Percentiles rank a stretch among this genome's conserved stretches.
Conservation (phyloP, 2,329 filamentous ascomycete species). For the Fusarium luffae region DNA sequence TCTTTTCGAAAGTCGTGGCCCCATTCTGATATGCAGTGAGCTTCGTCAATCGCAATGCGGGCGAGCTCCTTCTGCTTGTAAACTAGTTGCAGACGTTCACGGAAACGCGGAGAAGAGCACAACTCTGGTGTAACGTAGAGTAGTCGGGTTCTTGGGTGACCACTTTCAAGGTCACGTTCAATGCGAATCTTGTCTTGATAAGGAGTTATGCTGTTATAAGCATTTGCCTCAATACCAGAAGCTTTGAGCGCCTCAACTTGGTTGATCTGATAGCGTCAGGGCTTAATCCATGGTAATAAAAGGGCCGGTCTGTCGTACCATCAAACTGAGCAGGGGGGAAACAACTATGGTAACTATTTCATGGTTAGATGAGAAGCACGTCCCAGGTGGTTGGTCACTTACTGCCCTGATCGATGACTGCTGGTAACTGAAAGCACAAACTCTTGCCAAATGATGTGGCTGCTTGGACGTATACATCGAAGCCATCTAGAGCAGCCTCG, state of each 20-base stretch:
- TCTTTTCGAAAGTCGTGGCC: constrained; percentile 96
- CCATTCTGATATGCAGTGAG: constrained; percentile 98
- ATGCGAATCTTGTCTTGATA: constrained; percentile 73
- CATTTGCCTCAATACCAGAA: constrained; percentile 81
- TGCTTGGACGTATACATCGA: constrained; percentile 94
- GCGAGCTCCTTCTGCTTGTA: constrained; percentile 86
- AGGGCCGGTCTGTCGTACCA: constrained; percentile 64
- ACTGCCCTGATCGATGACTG: constrained; percentile 88
- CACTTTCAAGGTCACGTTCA: constrained; percentile 84
- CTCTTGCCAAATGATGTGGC: constrained; percentile 93
- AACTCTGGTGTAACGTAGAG: constrained; percentile 95
- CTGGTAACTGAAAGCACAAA: constrained; percentile 91
- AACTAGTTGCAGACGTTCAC: constrained; percentile 77
- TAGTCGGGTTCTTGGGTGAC: constrained; percentile 83
- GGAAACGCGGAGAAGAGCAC: constrained; percentile 81
- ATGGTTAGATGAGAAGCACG: constrained; percentile 30
- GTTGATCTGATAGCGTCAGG: constrained; percentile 72
- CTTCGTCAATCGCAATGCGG: constrained; percentile 90
- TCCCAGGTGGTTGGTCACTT: constrained; percentile 52
- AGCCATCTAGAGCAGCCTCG: constrained; percentile 78
- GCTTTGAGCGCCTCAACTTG: constrained; percentile 84
- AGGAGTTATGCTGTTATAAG: constrained; percentile 86
- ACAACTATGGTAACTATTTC: constrained; percentile 84
- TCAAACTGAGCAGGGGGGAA: constrained; percentile 87
- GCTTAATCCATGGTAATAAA: not conserved